Conservation (phyloP, 1,139 yeast species). For the Hansenula anomala region DNA sequence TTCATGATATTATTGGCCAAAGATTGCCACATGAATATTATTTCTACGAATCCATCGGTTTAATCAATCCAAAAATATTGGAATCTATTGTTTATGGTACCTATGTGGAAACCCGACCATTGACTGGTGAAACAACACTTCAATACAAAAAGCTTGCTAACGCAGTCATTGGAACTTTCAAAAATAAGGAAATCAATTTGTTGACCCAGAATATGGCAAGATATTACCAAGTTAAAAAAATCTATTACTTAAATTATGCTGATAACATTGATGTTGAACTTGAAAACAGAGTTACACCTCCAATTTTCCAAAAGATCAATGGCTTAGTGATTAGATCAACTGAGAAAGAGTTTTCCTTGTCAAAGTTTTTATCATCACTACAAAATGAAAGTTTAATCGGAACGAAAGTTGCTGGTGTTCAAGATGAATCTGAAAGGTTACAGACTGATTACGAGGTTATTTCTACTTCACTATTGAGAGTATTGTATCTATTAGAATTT, state of each 20-base stretch:
- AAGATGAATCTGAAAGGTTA: conserved; percentile 26
- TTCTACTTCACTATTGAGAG: conserved; percentile 55
- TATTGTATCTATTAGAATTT: conserved; percentile 52
- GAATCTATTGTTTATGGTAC: conserved; percentile 67
- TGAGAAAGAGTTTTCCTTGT: conserved; percentile 21
- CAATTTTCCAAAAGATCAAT: conserved; percentile 34
- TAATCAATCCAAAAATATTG: conserved; percentile 59
- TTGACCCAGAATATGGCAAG: conserved; percentile 74
- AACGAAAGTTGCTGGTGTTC: conserved; percentile 28
- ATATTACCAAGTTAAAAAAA: conserved; percentile 76
- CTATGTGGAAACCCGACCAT: conserved; percentile 60
- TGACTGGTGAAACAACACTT: conserved; percentile 58
- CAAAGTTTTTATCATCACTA: conserved; percentile 22
- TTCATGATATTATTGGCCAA: conserved; percentile 80
- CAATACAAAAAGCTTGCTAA: conserved; percentile 55
- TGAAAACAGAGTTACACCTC: conserved; percentile 49
- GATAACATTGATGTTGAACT: conserved; percentile 43
- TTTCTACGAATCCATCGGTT: conserved; percentile 77
- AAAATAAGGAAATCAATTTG: conserved; percentile 61
- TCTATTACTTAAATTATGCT: conserved; percentile 57
- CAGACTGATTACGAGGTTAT: conserved; percentile 47
- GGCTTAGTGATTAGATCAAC: conserved; percentile 31
- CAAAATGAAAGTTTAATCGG: conserved; percentile 30
- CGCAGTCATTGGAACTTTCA: conserved; percentile 40
- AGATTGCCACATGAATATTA: conserved; percentile 83